Evolutionary conservation across 768 basidiomycete genomes (phyloP), one percentile per base, ranked within the genome.

Genomic region (Psilocybe subaeruginosa): DNA sequence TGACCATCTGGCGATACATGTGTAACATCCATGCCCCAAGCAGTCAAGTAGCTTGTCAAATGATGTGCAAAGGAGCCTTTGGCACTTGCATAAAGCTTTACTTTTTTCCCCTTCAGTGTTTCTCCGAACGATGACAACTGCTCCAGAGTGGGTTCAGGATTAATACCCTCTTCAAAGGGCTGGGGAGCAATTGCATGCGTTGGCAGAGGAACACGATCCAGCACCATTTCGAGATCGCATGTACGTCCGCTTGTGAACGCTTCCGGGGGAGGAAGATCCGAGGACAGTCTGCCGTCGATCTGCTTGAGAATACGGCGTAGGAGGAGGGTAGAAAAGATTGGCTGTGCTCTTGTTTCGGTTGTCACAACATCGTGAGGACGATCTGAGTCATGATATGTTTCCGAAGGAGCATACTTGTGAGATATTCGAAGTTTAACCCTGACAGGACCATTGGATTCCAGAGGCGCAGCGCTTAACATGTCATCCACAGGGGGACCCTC

Each of bases 1-100:
- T 82, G 84, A 9, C 81, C 79, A 54, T 88, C 87, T 1, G 84
- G 78, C 7, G 89, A 86, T 47, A 88, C 80, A 75, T 95, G 94
- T 54, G 85, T 88, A 46, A 98, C 89, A 68, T 97, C 93, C 88
- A 98, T 85, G 11, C 96, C 95, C 97, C 97, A 99, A 4, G 91
- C 85, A 19, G 92, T 92, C 60, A 99, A 82, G 74, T 97, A 97
- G 66, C 91, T 91, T 27, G 95, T 95, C 37, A 99, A 79, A 73
- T 97, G 93, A 54, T 91, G 92, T 0, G 95, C 96, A 69, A 98
- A 99, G 2, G 89, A 85, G 43, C 93, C 92, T 64, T 84, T 86
- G n/a, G 93, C 84, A 68, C 86, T 89, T 6, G 97, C 93, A 69
- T 96, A 92, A 29, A 99, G 76, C 0, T 85, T 86, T 0, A 91